A percentile compares a stretch with the other conserved stretches of the same genome.
Evolutionary conservation across 495 filamentous ascomycete species (phyloP).

Genomic region (Podospora didyma): DNA sequence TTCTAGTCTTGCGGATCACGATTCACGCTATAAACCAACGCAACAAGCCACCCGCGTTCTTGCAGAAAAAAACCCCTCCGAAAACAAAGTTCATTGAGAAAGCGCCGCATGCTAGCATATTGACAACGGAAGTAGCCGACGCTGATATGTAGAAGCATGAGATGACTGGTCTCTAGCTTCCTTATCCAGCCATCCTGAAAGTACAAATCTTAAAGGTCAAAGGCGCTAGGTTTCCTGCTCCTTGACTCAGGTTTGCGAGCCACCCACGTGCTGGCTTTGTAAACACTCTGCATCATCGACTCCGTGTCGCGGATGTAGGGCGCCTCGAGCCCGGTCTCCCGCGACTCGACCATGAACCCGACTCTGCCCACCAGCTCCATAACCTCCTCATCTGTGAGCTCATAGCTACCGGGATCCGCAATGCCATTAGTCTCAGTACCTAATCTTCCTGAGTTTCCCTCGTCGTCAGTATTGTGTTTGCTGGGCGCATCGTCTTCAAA

Average conservation of each 20-base stretch:
- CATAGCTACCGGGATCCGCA: constrained; percentile 77
- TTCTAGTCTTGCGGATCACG: too few relatives aligned
- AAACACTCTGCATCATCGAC: constrained; percentile 82
- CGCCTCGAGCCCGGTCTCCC: constrained; percentile 48
- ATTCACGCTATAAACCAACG: too few relatives aligned
- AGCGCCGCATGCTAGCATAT: too few relatives aligned
- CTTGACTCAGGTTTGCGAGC: constrained; percentile 78
- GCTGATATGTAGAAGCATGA: too few relatives aligned
- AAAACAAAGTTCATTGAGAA: too few relatives aligned
- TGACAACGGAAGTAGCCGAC: too few relatives aligned
- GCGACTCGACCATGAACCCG: constrained; percentile 70
- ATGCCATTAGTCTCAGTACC: constrained; percentile 51
- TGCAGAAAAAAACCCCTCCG: too few relatives aligned
- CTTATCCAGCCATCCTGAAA: too few relatives aligned
- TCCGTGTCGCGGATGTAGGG: constrained; percentile 82
- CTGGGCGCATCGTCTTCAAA: constrained; percentile 58
- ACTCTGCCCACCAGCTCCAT: constrained; percentile 66
- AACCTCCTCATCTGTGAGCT: constrained; percentile 85
- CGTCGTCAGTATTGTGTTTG: constrained; percentile 34
- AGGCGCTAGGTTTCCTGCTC: too few relatives aligned
- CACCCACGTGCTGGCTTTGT: constrained; percentile 76
- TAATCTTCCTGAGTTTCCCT: constrained; percentile 41
- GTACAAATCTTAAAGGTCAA: too few relatives aligned
- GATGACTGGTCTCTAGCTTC: too few relatives aligned
- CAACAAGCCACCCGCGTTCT: too few relatives aligned